These are phyloP conservation scores for Pseudocercospora macadamiae DNA, from an alignment of 2,329 filamentous ascomycete species.

Conservation along the genomic window DNA sequence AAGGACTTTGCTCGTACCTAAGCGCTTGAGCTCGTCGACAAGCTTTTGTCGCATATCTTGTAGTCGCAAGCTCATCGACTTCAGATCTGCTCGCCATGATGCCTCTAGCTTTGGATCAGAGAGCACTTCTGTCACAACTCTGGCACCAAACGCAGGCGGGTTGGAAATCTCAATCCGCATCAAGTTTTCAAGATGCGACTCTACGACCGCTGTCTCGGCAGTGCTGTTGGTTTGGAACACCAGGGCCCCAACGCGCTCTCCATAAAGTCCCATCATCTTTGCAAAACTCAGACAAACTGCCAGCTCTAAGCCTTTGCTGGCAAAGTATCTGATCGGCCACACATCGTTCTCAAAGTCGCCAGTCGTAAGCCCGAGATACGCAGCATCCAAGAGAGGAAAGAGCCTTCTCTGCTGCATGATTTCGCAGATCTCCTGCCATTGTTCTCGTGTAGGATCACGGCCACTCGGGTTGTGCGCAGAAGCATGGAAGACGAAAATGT, in stretches of 20 bases:
- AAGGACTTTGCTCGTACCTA: conserved; percentile 56
- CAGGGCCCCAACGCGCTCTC: conserved; percentile 95
- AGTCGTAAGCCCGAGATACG: conserved; percentile 95
- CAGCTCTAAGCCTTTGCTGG: conserved; percentile 86
- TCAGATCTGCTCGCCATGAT: conserved; percentile 95
- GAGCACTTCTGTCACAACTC: conserved; percentile 88
- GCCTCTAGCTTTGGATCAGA: conserved; percentile 80
- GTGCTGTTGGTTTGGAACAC: conserved; percentile 80
- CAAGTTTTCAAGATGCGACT: conserved; percentile 97
- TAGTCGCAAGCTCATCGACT: conserved; percentile 97
- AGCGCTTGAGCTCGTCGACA: conserved; percentile 89
- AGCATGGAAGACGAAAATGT: conserved; percentile 89
- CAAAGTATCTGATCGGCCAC: conserved; percentile 89
- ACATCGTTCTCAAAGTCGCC: conserved; percentile 90
- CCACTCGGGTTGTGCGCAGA: conserved; percentile 98
- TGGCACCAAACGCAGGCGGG: conserved; percentile 92
- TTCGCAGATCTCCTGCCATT: conserved; percentile 88
- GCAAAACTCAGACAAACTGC: conserved; percentile 90
- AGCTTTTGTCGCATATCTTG: conserved; percentile 94
- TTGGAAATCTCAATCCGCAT: conserved; percentile 96
- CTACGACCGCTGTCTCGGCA: conserved; percentile 90
- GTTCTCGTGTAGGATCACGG: conserved; percentile 85
- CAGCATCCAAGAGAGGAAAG: conserved; percentile 98
- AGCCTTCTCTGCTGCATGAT: conserved; percentile 83
- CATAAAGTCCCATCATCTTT: conserved; percentile 99